Conservation (phyloP, 148 eudicot species). For the Chenopodium quinoa region DNA sequence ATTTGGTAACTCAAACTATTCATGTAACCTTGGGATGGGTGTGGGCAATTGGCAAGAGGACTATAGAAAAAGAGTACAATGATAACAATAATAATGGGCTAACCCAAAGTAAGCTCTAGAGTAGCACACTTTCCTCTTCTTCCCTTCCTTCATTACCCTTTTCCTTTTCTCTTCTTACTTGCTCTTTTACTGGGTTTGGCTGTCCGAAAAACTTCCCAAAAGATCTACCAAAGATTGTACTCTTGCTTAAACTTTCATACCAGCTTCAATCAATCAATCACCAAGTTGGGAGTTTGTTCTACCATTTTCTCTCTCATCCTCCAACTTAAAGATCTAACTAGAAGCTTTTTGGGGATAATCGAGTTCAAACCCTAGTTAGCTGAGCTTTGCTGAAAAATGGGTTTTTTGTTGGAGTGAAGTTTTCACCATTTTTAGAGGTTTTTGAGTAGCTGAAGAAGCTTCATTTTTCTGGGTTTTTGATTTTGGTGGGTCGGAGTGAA, state of each 20-base stretch:
- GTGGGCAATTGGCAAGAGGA: too few relatives aligned
- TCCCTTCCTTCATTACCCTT: background rate
- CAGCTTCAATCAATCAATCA: constrained; percentile 24
- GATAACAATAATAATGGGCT: too few relatives aligned
- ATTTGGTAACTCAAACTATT: too few relatives aligned
- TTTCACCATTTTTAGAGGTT: background rate
- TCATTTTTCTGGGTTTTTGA: background rate
- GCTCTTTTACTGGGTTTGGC: background rate
- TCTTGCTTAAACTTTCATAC: background rate
- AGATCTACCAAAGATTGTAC: constrained; percentile 5
- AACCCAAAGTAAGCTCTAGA: too few relatives aligned
- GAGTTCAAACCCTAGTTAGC: constrained; percentile 25
- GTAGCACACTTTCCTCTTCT: background rate
- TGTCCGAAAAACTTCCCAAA: constrained; percentile 6
- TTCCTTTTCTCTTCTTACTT: background rate
- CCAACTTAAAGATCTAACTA: constrained; percentile 21
- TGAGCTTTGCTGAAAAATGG: constrained; percentile 7
- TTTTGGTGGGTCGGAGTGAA: constrained; percentile 17
- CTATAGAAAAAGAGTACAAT: too few relatives aligned
- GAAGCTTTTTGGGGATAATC: background rate
- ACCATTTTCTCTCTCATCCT: background rate
- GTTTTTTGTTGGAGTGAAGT: background rate
- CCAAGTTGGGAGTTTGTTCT: constrained; percentile 3
- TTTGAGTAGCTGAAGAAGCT: background rate
- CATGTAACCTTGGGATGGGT: too few relatives aligned